Evolutionary conservation across 306 rosid genomes (phyloP), one percentile per base, ranked within the genome.

Genomic region (Trifolium pratense): DNA sequence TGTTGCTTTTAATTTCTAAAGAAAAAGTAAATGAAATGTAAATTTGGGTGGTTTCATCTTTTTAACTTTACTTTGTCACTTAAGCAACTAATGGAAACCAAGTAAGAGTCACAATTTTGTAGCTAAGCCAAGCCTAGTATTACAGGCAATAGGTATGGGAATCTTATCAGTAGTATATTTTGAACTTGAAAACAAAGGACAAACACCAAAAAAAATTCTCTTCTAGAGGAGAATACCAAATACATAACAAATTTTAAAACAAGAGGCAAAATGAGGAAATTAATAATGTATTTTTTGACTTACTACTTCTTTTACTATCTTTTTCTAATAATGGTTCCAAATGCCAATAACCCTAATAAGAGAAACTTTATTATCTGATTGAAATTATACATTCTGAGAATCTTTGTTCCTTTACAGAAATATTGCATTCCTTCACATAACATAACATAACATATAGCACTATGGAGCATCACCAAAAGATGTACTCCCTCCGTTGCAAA

Each of bases 141-240:
- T 65, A 32, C 45, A 52, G 20, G 59, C 31, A 53, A 53, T 53
- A 36, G 52, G 45, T n/a, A 65, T 57, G 51, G 64, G 73, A 70
- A 80, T 64, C 77, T 75, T 45, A 59, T 59, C 29, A 10, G 51
- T 73, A 26, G 20, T 56, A 46, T 67, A 59, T 68, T 66, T 66
- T 79, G 39, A 37, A 31, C 45, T 51, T 18, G 12, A 51, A 70
- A 75, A 74, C 67, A 55, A 66, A 15, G 26, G 36, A 64, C 7
- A 20, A 42, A 34, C 46, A 9, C 32, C 62, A 65, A 57, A 29
- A 3, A 34, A 59, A 14, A 5, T 59, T 59, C 39, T 55, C 25
- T 66, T 81, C 75, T 37, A 20, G 60, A 45, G 29, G 34, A 21
- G 59, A 63, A 74, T 45, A 26, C 32, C 49, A 56, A 29, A 68